Evolutionary conservation across 768 basidiomycete genomes (phyloP).

Genomic region (Tricholoma saponaceum): DNA sequence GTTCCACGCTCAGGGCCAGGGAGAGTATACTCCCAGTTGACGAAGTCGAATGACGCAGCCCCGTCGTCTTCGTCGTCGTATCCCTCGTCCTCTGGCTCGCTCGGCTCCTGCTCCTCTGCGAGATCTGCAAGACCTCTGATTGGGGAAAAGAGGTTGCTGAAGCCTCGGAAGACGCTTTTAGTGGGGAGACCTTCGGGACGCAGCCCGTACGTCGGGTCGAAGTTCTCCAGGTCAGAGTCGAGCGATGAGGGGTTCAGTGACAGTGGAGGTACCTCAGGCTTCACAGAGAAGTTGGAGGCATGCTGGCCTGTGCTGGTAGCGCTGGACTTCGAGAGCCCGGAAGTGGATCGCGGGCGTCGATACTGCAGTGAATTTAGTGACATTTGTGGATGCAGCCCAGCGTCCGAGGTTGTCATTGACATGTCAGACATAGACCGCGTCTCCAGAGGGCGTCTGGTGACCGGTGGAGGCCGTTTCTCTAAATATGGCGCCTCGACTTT

Average conservation of each 20-base stretch:
- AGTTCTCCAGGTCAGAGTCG: constrained; percentile 63
- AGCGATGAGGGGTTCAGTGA: constrained; percentile 12
- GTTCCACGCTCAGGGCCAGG: constrained; percentile 31
- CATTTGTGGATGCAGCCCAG: constrained; percentile 17
- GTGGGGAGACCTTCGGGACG: constrained; percentile 87
- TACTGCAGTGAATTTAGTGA: not conserved
- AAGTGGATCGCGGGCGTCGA: constrained; percentile 35
- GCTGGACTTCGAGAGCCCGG: constrained; percentile 30
- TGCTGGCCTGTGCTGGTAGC: constrained; percentile 25
- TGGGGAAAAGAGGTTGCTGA: constrained; percentile 67
- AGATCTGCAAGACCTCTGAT: constrained; percentile 76
- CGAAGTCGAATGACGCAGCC: constrained; percentile 52
- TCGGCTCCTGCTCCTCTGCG: constrained; percentile 54
- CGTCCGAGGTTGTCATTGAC: constrained; percentile 8
- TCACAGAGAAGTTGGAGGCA: constrained; percentile 17
- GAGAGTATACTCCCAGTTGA: constrained; percentile 66
- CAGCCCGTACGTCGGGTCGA: constrained; percentile 94
- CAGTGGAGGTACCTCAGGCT: constrained; percentile 13
- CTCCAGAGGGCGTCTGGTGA: constrained; percentile 31
- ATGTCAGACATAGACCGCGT: constrained; percentile 40
- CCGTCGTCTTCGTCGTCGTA: constrained; percentile 31
- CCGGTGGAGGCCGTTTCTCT: constrained; percentile 40
- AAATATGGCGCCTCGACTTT: constrained; percentile 93
- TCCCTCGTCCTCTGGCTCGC: constrained; percentile 40
- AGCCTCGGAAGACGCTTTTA: constrained; percentile 77